Conservation (phyloP, 2,329 filamentous ascomycete genomes). For the Cordyceps cicadae region DNA sequence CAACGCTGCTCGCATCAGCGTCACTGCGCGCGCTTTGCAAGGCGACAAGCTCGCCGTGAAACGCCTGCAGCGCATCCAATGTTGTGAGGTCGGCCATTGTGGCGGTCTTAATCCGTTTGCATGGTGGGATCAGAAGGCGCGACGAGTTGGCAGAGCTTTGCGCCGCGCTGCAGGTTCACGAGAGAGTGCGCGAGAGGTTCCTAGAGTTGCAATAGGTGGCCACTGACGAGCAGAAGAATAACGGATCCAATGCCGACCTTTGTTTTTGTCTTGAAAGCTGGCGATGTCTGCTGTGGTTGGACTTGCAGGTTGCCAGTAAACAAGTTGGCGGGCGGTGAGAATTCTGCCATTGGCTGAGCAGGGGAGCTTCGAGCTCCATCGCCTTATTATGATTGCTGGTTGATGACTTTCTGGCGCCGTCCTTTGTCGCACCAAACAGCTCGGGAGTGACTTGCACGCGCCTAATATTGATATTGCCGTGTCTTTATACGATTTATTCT, state of each 20-base stretch:
- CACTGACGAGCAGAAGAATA: neutral
- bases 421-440: neutral
- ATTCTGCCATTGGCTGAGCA: slow-evolving; percentile 21
- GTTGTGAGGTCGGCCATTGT: slow-evolving; percentile 66
- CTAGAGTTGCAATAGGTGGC: neutral
- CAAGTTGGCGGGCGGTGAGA: slow-evolving; percentile 24
- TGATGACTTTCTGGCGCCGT: neutral
- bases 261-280: neutral
- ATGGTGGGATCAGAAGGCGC: slow-evolving; percentile 25
- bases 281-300: neutral
- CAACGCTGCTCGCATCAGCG: slow-evolving; percentile 47
- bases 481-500: no score
- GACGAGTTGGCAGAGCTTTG: neutral
- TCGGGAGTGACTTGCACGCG: no score
- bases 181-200: neutral
- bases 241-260: neutral
- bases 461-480: no score
- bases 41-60: slow-evolving; percentile 77
- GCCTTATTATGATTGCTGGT: no score
- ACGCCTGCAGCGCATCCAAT: slow-evolving; percentile 69
- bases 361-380: neutral
- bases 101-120: slow-evolving; percentile 35
- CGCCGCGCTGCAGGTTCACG: neutral
- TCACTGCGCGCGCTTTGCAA: slow-evolving; percentile 51
- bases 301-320: slow-evolving; percentile 15